These are phyloP conservation scores for Nigrospora osmanthi DNA, from an alignment of 2,329 filamentous ascomycete genomes.

Conservation along the genomic window DNA sequence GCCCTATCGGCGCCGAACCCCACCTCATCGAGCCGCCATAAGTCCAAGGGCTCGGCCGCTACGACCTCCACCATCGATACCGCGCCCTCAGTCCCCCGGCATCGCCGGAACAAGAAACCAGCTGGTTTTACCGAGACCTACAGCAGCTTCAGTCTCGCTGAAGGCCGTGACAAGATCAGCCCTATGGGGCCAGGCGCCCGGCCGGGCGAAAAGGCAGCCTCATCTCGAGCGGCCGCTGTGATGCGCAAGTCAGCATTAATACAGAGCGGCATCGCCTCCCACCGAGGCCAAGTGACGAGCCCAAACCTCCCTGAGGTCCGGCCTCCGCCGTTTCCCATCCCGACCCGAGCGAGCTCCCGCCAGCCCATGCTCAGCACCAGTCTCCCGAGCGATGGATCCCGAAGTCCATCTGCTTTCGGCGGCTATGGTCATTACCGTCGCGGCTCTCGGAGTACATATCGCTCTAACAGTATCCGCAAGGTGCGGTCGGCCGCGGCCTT, in stretches of 20 bases:
- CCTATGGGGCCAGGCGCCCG: slow-evolving; percentile 23
- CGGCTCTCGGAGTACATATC: slow-evolving; percentile 39
- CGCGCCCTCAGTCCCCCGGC: slow-evolving; percentile 7
- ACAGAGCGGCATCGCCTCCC: slow-evolving; percentile 66
- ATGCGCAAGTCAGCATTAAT: slow-evolving; percentile 77
- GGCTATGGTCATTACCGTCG: slow-evolving; percentile 49
- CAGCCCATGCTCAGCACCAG: slow-evolving; percentile 60
- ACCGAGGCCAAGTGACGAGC: slow-evolving; percentile 56
- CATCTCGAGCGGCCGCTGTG: slow-evolving; percentile 39
- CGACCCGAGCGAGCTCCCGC: slow-evolving; percentile 79
- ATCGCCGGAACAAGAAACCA: slow-evolving; percentile 21
- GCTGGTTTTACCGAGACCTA: slow-evolving; percentile 32
- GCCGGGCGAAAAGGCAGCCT: slow-evolving; percentile 30
- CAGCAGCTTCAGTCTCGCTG: slow-evolving; percentile 32
- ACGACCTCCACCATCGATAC: slow-evolving; percentile 35
- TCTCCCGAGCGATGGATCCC: slow-evolving; percentile 60
- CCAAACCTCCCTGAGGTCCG: slow-evolving; percentile 53
- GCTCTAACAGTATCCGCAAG: slow-evolving; percentile 64
- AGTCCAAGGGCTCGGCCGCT: slow-evolving; percentile 33
- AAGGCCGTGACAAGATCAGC: slow-evolving; percentile 15
- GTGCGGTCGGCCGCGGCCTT: slow-evolving; percentile 76
- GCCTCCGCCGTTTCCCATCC: slow-evolving; percentile 85
- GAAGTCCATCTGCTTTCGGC: slow-evolving; percentile 60
- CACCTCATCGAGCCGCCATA: slow-evolving; percentile 22
- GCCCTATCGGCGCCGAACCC: slow-evolving; percentile 54